Evolutionary conservation across 2,329 filamentous ascomycete species (phyloP).

Genomic region (Botrytis hyacinthi): DNA sequence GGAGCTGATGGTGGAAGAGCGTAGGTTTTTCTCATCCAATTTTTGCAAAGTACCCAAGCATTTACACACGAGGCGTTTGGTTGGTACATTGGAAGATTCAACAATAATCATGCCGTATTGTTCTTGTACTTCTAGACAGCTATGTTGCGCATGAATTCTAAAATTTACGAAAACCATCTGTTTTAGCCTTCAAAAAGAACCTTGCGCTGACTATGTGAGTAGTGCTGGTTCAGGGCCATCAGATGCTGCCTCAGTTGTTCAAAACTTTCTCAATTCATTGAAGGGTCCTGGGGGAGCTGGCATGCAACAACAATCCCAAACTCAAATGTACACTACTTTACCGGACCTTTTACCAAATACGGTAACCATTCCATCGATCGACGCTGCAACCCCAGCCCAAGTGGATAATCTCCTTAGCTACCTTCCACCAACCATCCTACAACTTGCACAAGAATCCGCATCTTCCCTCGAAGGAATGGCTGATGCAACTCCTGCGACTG

Average conservation of each 20-base stretch:
- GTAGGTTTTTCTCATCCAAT: constrained; percentile 68
- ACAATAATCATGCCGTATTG: constrained; percentile 25
- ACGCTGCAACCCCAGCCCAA: constrained; percentile 54
- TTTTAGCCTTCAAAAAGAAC: constrained; percentile 14
- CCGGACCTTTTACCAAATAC: constrained; percentile 79
- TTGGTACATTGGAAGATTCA: constrained; percentile 29
- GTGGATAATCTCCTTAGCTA: constrained; percentile 74
- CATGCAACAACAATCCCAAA: constrained; percentile 48
- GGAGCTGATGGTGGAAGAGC: constrained; percentile 97
- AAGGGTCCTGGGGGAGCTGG: constrained; percentile 49
- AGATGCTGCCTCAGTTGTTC: constrained; percentile 76
- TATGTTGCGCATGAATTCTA: constrained; percentile 35
- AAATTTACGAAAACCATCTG: constrained; percentile 23
- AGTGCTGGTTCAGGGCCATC: constrained; percentile 57
- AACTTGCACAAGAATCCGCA: constrained; percentile 68
- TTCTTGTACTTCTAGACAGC: constrained; percentile 39
- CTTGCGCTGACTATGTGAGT: constrained; percentile 46
- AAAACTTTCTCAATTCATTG: constrained; percentile 84
- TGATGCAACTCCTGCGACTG: constrained; percentile 66
- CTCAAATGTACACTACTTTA: constrained; percentile 75
- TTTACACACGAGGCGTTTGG: constrained; percentile 37
- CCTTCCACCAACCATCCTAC: constrained; percentile 74
- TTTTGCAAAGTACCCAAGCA: constrained; percentile 30
- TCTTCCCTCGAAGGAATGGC: constrained; percentile 55
- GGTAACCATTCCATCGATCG: constrained; percentile 74